Evolutionary conservation across 2,329 filamentous ascomycete genomes (phyloP).

Genomic region (Xylaria sp.): DNA sequence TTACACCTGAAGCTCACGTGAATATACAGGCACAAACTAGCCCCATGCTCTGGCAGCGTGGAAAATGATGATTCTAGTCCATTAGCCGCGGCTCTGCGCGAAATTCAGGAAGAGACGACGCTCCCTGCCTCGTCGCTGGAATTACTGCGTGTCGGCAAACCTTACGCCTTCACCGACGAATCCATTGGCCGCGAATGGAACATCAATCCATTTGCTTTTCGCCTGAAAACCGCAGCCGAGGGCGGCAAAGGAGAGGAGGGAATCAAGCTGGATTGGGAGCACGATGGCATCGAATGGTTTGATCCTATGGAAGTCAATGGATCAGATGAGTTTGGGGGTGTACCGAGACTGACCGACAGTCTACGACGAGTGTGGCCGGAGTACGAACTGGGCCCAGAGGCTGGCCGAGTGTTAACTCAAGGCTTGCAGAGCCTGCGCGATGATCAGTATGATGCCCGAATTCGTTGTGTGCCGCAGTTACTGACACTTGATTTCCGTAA

Average conservation of each 20-base stretch:
- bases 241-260: conserved; percentile 48
- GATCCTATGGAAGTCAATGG: conserved; percentile 56
- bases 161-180: conserved; percentile 61
- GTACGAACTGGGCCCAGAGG: conserved; percentile 52
- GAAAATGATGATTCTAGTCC: conserved; percentile 58
- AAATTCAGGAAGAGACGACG: conserved; percentile 66
- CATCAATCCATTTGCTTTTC: conserved; percentile 66
- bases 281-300: conserved; percentile 63
- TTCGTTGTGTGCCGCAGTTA: not conserved
- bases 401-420: conserved; percentile 51
- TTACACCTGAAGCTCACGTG: not conserved
- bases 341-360: conserved; percentile 63
- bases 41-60: conserved; percentile 67
- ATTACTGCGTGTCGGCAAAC: conserved; percentile 62
- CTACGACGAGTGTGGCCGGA: conserved; percentile 65
- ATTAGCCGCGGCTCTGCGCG: conserved; percentile 63
- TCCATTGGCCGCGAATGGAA: conserved; percentile 63
- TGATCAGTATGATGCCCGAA: conserved; percentile 51
- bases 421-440: conserved; percentile 56
- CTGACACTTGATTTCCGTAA: not conserved
- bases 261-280: conserved; percentile 67
- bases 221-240: conserved; percentile 49
- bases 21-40: conserved; percentile 57
- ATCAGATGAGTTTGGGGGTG: conserved; percentile 53
- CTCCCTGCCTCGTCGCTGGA: conserved; percentile 54